A percentile compares a stretch with the other conserved stretches of the same genome.
These are phyloP conservation scores for Sabuloglossum arenarium DNA, from an alignment of 495 filamentous ascomycete genomes.

Conservation along the genomic window DNA sequence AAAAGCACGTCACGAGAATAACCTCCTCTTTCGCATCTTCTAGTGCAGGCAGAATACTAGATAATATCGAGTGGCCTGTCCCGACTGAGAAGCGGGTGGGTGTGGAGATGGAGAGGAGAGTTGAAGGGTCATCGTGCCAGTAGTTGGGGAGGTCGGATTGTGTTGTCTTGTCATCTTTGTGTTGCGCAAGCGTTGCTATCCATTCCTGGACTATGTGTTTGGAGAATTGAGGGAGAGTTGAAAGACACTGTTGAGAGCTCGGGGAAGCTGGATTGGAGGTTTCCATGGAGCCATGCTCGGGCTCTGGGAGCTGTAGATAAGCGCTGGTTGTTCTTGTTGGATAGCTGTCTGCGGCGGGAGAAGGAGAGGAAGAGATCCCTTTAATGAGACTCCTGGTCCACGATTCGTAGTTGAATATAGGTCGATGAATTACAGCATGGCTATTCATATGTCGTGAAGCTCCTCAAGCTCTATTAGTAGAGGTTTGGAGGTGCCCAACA, in stretches of 20 bases:
- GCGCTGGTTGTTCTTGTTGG: not conserved
- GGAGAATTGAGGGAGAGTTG: too few relatives aligned
- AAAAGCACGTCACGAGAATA: constrained; percentile 59
- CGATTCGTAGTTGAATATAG: not conserved
- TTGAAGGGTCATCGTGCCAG: constrained; percentile 2
- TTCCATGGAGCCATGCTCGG: too few relatives aligned
- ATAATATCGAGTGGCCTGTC: constrained; percentile 33
- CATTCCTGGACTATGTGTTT: too few relatives aligned
- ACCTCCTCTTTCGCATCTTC: constrained; percentile 34
- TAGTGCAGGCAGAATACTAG: constrained; percentile 32
- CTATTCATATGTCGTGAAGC: not conserved
- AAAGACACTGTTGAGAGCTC: too few relatives aligned
- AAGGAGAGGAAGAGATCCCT: not conserved
- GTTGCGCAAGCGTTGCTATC: too few relatives aligned
- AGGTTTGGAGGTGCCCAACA: not conserved
- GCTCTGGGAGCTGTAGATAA: too few relatives aligned
- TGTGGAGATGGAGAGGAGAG: constrained; percentile 24
- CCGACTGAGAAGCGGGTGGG: constrained; percentile 31
- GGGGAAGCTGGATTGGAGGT: too few relatives aligned
- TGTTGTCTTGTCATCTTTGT: too few relatives aligned
- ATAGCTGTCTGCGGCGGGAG: not conserved
- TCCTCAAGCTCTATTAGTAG: not conserved
- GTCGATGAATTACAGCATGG: not conserved
- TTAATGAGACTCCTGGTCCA: not conserved
- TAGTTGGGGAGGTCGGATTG: not conserved